Percentiles rank a stretch among this genome's conserved stretches.
These are phyloP conservation scores for Dioscorea zingiberensis DNA, from an alignment of 106 monocot species.

Conservation along the genomic window DNA sequence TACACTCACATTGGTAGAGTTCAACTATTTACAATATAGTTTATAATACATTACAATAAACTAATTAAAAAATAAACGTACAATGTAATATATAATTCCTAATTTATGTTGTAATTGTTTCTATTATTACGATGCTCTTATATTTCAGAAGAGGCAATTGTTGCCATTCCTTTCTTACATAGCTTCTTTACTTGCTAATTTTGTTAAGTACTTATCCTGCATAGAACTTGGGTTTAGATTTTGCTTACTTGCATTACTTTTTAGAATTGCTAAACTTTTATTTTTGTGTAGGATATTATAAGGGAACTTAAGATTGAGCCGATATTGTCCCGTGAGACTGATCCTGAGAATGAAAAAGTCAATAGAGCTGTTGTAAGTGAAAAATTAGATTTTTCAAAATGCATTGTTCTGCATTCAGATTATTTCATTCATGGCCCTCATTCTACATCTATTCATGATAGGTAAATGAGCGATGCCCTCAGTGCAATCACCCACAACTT, in stretches of 20 bases:
- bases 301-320: conserved; percentile 69
- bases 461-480: conserved; percentile 57
- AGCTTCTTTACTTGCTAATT: not conserved
- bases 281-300: conserved; percentile 60
- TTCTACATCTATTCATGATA: conserved; percentile 3
- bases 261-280: too few relatives aligned
- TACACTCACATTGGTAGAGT: too few relatives aligned
- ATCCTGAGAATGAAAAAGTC: conserved; percentile 32
- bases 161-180: too few relatives aligned
- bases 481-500: conserved; percentile 55
- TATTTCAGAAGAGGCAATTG: too few relatives aligned
- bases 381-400: not conserved
- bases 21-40: too few relatives aligned
- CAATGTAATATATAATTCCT: too few relatives aligned
- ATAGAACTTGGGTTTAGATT: too few relatives aligned
- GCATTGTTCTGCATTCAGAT: not conserved
- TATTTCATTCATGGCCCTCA: not conserved
- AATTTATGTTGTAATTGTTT: too few relatives aligned
- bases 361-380: conserved; percentile 61
- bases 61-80: too few relatives aligned
- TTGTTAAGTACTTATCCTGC: not conserved
- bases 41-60: too few relatives aligned
- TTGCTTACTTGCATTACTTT: too few relatives aligned
- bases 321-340: conserved; percentile 40
- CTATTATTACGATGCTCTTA: too few relatives aligned